Base-by-base conservation (phyloP, 2,329 filamentous ascomycete genomes). In the Fusarium staphyleae region DNA sequence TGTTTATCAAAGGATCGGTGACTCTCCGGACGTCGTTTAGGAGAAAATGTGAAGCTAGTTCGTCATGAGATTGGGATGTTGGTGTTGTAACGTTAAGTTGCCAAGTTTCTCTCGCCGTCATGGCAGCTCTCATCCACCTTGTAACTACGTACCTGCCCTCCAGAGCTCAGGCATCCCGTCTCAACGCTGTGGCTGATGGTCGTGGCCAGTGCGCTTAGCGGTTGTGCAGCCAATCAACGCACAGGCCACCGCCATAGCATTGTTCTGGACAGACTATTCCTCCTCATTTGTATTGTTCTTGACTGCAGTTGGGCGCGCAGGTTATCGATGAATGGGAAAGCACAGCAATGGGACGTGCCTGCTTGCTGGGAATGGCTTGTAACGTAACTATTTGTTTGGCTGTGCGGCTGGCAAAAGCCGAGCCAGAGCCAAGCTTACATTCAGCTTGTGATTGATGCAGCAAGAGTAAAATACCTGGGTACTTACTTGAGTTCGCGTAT, bases 201-300 rank as follows among this genome's bases (percentile, higher is more conserved):
- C 29, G 34, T 59, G 52, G 53, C 30, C 50, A 50, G 28, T 56
- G 51, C 57, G 54, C 52, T 55, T 61, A 50, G 59, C 62, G 59
- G 58, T 18, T 58, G 52, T 36, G n/a, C 12, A 46, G 35, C 63
- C 65, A 67, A 67, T 67, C 40, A 60, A 19, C 52, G 56, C 47
- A 56, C 42, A 48, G 47, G 32, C 45, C 57, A 62, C 30, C 46
- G 34, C 48, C 41, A 47, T 47, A 57, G 48, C 19, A 64, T 66
- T 66, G 58, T 65, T 65, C 53, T 52, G 32, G 46, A 24, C 26
- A 49, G 52, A 36, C 36, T 36, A 40, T 34, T 33, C 34, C 28
- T 24, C n/a, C n/a, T n/a, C 7, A 22, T 11, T 44, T 49, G 32
- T 30, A 50, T 53, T 59, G 48, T 56, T 35, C 43, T 40, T 16